phyloP scores from a whole-genome alignment of 2,329 filamentous ascomycete species.

The Fusarium burgessii region DNA sequence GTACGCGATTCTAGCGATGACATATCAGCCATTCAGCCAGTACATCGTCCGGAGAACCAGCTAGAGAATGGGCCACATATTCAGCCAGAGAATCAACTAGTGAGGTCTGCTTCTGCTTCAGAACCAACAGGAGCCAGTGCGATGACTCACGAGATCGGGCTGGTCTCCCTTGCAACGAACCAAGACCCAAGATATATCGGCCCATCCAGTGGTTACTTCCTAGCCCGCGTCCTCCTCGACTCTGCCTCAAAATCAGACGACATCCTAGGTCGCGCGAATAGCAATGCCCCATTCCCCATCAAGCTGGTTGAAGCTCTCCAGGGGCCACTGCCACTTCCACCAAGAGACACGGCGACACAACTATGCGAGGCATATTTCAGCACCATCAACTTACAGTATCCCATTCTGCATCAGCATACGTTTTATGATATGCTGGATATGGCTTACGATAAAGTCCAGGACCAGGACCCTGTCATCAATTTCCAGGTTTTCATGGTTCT shows the following conservation, averaged over 20 bases:
- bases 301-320: conserved; percentile 50
- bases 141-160: conserved; percentile 63
- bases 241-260: conserved; percentile 49
- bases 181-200: conserved; percentile 65
- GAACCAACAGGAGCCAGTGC: conserved; percentile 37
- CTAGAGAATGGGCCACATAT: no score
- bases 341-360: conserved; percentile 53
- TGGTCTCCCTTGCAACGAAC: conserved; percentile 62
- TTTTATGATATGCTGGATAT: conserved; percentile 55
- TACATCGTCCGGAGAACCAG: background rate
- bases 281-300: conserved; percentile 36
- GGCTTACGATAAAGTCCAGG: conserved; percentile 49
- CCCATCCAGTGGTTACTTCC: conserved; percentile 66
- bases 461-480: conserved; percentile 46
- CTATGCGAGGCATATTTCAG: conserved; percentile 62
- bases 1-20: background rate
- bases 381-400: conserved; percentile 61
- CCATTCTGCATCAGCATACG: conserved; percentile 60
- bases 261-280: conserved; percentile 3
- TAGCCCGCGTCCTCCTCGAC: conserved; percentile 62
- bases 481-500: conserved; percentile 68
- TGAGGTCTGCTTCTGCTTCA: conserved; percentile 19
- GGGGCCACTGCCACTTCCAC: conserved; percentile 50
- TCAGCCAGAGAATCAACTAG: conserved; percentile 4
- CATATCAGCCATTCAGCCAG: accelerated